A percentile compares a stretch with the other conserved stretches of the same genome.
Conservation (phyloP, 176 grass and related monocot genomes). For the Leersia perrieri region DNA sequence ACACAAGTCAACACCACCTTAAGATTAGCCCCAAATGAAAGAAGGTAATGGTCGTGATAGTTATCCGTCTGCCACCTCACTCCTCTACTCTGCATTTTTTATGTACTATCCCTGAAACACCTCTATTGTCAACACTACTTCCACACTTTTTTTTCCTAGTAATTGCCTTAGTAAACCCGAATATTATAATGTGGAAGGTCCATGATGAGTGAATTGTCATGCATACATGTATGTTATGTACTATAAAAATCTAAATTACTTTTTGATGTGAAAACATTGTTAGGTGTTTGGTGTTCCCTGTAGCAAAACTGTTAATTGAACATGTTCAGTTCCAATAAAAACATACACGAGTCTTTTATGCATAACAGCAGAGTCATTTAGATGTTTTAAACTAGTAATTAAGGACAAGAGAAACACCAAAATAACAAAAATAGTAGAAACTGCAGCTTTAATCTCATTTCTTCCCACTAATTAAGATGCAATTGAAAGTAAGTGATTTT, state of each 20-base stretch:
- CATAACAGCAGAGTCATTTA: background rate
- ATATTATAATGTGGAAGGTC: background rate
- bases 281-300: background rate
- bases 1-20: too few species aligned
- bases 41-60: background rate
- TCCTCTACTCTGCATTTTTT: background rate
- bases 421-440: background rate
- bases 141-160: background rate
- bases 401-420: background rate
- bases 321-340: background rate
- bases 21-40: too few species aligned
- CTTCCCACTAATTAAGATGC: background rate
- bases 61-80: background rate
- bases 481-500: constrained; percentile 11
- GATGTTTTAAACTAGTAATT: background rate
- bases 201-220: background rate
- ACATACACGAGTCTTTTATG: background rate
- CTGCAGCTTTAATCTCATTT: background rate
- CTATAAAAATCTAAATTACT: background rate
- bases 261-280: background rate
- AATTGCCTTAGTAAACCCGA: background rate
- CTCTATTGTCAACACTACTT: background rate
- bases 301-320: background rate
- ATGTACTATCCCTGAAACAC: background rate
- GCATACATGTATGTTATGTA: background rate